Conservation (phyloP, 192 early-diverging fungal genomes). For the Glomus cerebriforme region DNA sequence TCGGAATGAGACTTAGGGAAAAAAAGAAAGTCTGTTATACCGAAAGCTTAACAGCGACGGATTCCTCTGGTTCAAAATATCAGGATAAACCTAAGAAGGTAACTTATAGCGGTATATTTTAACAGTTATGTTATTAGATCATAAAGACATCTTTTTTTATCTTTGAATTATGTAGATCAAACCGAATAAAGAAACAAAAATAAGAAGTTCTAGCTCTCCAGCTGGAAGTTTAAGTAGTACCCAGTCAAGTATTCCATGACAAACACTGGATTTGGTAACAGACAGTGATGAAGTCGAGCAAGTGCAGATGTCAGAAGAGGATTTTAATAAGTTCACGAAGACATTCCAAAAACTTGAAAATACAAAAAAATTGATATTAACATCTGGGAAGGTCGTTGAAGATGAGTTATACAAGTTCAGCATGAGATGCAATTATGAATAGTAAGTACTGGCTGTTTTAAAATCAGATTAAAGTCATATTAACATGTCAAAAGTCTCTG, state of each 20-base stretch:
- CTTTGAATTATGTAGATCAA: conserved; percentile 25
- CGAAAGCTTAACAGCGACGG: background rate
- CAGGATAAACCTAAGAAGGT: conserved; percentile 7
- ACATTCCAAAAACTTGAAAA: conserved; percentile 30
- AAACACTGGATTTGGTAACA: conserved; percentile 16
- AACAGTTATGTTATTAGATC: background rate
- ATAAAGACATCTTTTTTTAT: conserved; percentile 20
- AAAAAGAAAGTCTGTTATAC: background rate
- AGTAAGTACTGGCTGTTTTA: conserved; percentile 33
- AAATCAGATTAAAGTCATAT: conserved; percentile 31
- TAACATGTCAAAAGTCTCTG: conserved; percentile 31
- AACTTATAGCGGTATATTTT: conserved; percentile 17
- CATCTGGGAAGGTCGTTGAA: conserved; percentile 35
- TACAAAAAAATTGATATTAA: conserved; percentile 33
- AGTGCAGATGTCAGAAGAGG: background rate
- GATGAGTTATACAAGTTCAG: conserved; percentile 39
- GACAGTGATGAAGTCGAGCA: conserved; percentile 26
- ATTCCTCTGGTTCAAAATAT: background rate
- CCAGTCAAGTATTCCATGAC: background rate
- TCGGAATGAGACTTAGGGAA: background rate
- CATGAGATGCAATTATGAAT: conserved; percentile 31
- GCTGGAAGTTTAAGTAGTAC: conserved; percentile 16
- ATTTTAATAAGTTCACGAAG: conserved; percentile 28
- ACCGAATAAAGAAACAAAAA: conserved; percentile 25
- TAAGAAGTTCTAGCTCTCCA: conserved; percentile 23